These are phyloP conservation scores for Solanum virginianum DNA, from an alignment of 257 asterid genomes.

Conservation along the genomic window DNA sequence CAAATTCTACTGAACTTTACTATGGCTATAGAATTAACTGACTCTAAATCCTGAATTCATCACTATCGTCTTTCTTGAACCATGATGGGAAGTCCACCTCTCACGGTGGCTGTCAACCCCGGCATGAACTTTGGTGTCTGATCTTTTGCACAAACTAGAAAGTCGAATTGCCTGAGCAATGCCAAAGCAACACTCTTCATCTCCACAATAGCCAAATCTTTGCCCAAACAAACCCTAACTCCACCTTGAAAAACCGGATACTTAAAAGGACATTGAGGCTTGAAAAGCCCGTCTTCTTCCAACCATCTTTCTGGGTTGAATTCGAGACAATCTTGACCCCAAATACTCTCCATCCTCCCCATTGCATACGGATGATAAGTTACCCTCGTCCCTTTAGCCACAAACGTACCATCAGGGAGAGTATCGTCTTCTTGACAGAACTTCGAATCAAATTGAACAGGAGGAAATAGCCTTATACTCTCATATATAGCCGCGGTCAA, in stretches of 20 bases:
- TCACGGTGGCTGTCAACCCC: constrained; percentile 38
- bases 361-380: constrained; percentile 40
- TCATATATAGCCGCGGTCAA: constrained; percentile 61
- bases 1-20: too few species aligned
- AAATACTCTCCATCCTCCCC: constrained; percentile 32
- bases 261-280: constrained; percentile 26
- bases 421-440: constrained; percentile 41
- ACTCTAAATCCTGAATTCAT: background rate
- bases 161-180: constrained; percentile 27
- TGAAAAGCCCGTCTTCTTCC: constrained; percentile 16
- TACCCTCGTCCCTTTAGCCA: constrained; percentile 25
- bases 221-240: constrained; percentile 30
- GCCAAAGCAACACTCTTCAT: constrained; percentile 41
- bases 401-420: constrained; percentile 47
- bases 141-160: background rate
- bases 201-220: constrained; percentile 33
- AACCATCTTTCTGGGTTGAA: constrained; percentile 37
- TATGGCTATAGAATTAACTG: background rate
- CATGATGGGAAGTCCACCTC: constrained; percentile 35
- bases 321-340: constrained; percentile 29
- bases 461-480: constrained; percentile 62
- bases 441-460: constrained; percentile 78
- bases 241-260: constrained; percentile 45
- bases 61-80: constrained; percentile 14
- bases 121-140: constrained; percentile 25